A percentile compares a stretch with the other conserved stretches of the same genome.
Conservation (phyloP, 2,329 filamentous ascomycete species). For the Cladobotryum mycophilum region DNA sequence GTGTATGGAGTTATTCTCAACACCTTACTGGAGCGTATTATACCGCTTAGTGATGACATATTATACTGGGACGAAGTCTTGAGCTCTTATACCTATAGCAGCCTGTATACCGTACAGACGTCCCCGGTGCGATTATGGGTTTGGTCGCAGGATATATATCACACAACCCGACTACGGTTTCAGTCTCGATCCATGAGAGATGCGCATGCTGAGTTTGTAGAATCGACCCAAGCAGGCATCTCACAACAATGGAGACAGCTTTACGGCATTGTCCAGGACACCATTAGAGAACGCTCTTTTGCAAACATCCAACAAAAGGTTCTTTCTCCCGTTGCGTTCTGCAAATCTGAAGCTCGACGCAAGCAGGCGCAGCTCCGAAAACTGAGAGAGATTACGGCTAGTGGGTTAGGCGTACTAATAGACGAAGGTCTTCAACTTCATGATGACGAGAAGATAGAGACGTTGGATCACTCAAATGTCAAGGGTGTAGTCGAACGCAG, state of each 20-base stretch:
- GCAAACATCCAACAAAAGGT: conserved; percentile 64
- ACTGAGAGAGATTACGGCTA: conserved; percentile 74
- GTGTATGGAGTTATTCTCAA: conserved; percentile 76
- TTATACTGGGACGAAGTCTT: conserved; percentile 95
- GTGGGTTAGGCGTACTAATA: conserved; percentile 78
- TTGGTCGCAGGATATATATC: conserved; percentile 65
- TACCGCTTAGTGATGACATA: conserved; percentile 77
- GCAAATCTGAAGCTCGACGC: conserved; percentile 64
- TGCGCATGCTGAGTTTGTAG: conserved; percentile 27
- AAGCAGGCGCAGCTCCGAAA: conserved; percentile 68
- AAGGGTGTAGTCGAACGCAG: conserved; percentile 74
- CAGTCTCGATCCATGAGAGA: conserved; percentile 25
- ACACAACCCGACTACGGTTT: conserved; percentile 48
- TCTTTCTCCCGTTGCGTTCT: conserved; percentile 70
- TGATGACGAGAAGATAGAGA: conserved; percentile 51
- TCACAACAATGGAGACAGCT: conserved; percentile 60
- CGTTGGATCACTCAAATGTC: conserved; percentile 45
- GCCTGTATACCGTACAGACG: conserved; percentile 79
- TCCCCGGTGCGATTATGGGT: conserved; percentile 69
- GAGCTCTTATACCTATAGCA: conserved; percentile 69
- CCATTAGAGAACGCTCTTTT: conserved; percentile 65
- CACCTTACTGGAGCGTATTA: conserved; percentile 73
- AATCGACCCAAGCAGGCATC: conserved; percentile 33
- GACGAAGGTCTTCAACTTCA: conserved; percentile 73
- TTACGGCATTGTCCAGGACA: conserved; percentile 72